Base-by-base conservation (phyloP, 495 filamentous ascomycete species). In the Trichoderma asperelloides region DNA sequence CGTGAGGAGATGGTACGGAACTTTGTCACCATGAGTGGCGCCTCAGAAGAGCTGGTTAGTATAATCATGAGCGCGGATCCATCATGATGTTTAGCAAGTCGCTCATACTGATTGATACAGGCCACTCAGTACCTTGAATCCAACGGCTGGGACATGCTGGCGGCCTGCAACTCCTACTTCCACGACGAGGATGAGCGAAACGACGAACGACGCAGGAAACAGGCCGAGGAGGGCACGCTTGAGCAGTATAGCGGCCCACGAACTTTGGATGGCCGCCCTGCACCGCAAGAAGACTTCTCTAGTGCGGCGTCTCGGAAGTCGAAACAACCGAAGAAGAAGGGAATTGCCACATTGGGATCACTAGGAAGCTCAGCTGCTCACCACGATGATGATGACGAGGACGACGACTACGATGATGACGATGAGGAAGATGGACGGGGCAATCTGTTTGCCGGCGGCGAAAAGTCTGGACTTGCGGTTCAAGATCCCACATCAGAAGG, bases 381-480 rank as follows among this genome's bases (percentile, higher is more conserved):
- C 65, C 78, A 80, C 9, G 79, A 86, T 62, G 81, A 82, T 30
- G 81, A 87, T 65, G 85, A 84, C 18, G 86, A 85, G 25, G 79
- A 81, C 15, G 80, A 80, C 13, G 84, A 90, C 63, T 83, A 84
- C 5, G 83, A 87, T 33, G 84, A 87, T 21, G 84, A 88, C 5
- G 79, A 83, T 39, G 82, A 86, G 4, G 82, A 89, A 51, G 85
- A 88, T 40, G 84, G 85, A 6, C 79, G 87, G 28, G 86, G 91
- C 66, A 91, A 97, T 74, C 84, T 97, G 63, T 98, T 96, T 75
- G 90, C 95, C 9, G 95, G 95, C 64, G 95, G 95, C 60, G 95
- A 97, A 80, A 98, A 98, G 79, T 97, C 93, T 27, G 96, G 93
- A 7, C 78, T 98, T 37, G 96, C 95, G 3, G 93, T 98, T 65